Base-by-base conservation (phyloP, 2,329 filamentous ascomycete species). In the Trichoderma sp. region DNA sequence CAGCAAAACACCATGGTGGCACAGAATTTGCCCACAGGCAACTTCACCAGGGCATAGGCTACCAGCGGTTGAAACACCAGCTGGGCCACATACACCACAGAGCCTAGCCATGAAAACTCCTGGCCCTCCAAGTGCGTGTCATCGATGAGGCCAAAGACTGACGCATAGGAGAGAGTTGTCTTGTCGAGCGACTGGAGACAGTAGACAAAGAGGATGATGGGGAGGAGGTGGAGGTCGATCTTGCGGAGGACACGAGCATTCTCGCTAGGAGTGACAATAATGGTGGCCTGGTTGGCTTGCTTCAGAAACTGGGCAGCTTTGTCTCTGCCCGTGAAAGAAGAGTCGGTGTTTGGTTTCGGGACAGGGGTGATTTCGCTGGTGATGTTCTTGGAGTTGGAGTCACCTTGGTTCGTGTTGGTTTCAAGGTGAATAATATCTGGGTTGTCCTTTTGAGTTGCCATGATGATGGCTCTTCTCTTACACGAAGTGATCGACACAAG, bases 21-120 rank as follows among this genome's bases (percentile, higher is more conserved):
- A 24, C 87, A 83, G 51, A 89, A 84, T 75, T 88, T 88, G 18
- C 87, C 87, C 0, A 84, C 86, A 0, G 87, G 88, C 0, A 87
- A 74, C 74, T 86, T 86, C 32, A 88, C 86, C 0, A 88, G 81
- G 7, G 86, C 86, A 71, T 85, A 89, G 0, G 86, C 86, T 12
- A 87, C 83, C 14, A 89, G 76, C 43, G 86, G 87, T n/a, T 87
- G 87, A 32, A 88, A 77, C 28, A 79, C 77, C 15, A 81, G 76
- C 34, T 81, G 79, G 0, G 79, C 76, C 3, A 79, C 70, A 58
- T 80, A 83, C 15, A 83, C 76, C 32, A 83, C 78, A 0, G 81
- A 82, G 9, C 81, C 80, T 0, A 94, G 84, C 92, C 92, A 94
- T 30, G 86, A 88, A 78, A 90, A 94, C 81, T 93, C 78, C 21